Evolutionary conservation across 1,139 yeast genomes (phyloP).

Genomic region (Debaryomyces fabryi): DNA sequence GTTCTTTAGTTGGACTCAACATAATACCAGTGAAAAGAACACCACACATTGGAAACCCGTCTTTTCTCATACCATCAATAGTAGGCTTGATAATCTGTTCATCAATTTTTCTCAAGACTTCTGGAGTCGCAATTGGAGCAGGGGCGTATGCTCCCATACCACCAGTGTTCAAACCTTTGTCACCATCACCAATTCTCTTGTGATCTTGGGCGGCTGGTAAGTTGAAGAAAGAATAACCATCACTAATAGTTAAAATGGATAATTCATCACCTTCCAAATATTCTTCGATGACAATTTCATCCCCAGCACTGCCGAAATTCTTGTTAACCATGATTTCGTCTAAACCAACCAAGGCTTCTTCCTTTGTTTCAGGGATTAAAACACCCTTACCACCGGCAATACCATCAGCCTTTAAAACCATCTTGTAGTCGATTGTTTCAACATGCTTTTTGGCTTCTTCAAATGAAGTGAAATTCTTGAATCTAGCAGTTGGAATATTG

Average conservation of each 20-base stretch:
- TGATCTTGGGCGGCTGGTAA: slow-evolving; percentile 99
- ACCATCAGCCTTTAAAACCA: slow-evolving; percentile 97
- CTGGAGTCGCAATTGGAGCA: slow-evolving; percentile 85
- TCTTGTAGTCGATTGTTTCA: slow-evolving; percentile 64
- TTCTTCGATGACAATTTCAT: slow-evolving; percentile 96
- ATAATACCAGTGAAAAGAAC: slow-evolving; percentile 96
- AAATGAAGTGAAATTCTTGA: slow-evolving; percentile 75
- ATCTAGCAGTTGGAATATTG: slow-evolving; percentile 91
- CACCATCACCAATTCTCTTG: slow-evolving; percentile 92
- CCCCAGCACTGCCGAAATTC: slow-evolving; percentile 92
- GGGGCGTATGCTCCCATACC: slow-evolving; percentile 99
- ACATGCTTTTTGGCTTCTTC: slow-evolving; percentile 77
- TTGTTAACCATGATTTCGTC: slow-evolving; percentile 87
- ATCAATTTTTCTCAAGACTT: slow-evolving; percentile 69
- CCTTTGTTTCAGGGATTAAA: slow-evolving; percentile 79
- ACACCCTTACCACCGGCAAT: slow-evolving; percentile 99
- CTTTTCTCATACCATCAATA: slow-evolving; percentile 94
- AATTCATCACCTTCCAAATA: slow-evolving; percentile 96
- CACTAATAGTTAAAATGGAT: slow-evolving; percentile 88
- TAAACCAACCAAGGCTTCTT: slow-evolving; percentile 84
- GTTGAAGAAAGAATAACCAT: slow-evolving; percentile 89
- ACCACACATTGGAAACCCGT: slow-evolving; percentile 95
- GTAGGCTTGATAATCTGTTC: slow-evolving; percentile 81
- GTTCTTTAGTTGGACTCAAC: slow-evolving; percentile 76
- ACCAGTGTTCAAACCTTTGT: slow-evolving; percentile 93